Evolutionary conservation across 805 yeast genomes (phyloP).

Genomic region (Debaryomyces maramus): DNA sequence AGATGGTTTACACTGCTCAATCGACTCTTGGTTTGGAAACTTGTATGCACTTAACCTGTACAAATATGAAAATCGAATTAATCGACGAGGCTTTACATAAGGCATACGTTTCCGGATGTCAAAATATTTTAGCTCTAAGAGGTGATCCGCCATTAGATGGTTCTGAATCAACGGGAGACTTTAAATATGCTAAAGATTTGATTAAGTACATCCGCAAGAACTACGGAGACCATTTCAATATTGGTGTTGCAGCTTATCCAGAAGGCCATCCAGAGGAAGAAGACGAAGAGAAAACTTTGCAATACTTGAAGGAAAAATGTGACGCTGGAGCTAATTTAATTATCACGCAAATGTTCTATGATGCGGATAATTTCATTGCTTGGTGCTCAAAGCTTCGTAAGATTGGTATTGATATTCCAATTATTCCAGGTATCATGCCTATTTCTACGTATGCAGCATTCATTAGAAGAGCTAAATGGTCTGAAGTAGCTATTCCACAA

Average conservation of each 20-base stretch:
- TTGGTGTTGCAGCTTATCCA: constrained; percentile 97
- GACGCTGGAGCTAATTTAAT: constrained; percentile 95
- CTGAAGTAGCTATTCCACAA: constrained; percentile 77
- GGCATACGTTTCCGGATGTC: constrained; percentile 91
- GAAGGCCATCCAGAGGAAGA: constrained; percentile 94
- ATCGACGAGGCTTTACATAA: constrained; percentile 82
- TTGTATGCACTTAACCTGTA: constrained; percentile 97
- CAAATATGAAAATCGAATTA: constrained; percentile 81
- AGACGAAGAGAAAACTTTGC: constrained; percentile 47
- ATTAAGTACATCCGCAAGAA: constrained; percentile 69
- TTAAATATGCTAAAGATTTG: constrained; percentile 84
- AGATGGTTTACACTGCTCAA: constrained; percentile 88
- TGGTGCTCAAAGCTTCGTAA: constrained; percentile 79
- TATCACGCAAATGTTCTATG: constrained; percentile 96
- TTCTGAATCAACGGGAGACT: constrained; percentile 76
- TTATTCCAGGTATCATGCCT: constrained; percentile 98
- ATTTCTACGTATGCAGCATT: constrained; percentile 93
- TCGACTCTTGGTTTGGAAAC: constrained; percentile 90
- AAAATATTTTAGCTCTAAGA: constrained; percentile 88
- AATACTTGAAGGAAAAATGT: constrained; percentile 77
- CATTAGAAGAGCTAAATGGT: constrained; percentile 93
- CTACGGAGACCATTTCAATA: constrained; percentile 87
- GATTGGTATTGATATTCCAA: constrained; percentile 77
- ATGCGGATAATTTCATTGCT: constrained; percentile 74
- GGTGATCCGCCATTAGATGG: constrained; percentile 92